Evolutionary conservation across 108 stramenopile genomes (phyloP), one percentile per base, ranked within the genome.

Genomic region (Hondaea fermentalgiana): DNA sequence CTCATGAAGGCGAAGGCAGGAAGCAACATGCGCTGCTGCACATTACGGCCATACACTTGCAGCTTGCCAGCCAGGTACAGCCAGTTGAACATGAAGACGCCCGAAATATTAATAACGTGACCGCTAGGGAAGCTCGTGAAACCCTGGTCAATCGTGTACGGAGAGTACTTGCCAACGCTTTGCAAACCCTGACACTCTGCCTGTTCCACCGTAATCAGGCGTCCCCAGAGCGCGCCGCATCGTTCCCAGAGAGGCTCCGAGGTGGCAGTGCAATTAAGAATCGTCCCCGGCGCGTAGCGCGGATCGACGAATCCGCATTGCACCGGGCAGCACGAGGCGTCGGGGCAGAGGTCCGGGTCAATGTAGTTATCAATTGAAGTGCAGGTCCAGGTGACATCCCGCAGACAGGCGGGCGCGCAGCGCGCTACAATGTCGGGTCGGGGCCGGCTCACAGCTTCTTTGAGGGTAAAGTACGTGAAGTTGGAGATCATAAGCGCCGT

Each of bases 21-120:
- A 8, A 69, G 42, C 25, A 69, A 23, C 64, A 69, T 69, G 64
- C 64, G 64, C 42, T 69, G 64, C 64, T 69, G 64, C 10, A 69
- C 25, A 69, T 69, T 69, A 17, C 64, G 64, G 25, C 64, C 64
- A 3, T 69, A 69, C 64, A 69, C 64, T 69, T 69, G 64, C 64
- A 69, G 25, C 64, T 69, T 69, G 42, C 64, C 64, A 42, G 64
- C 64, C 12, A 69, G 64, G 64, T 69, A 69, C 25, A 69, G 64
- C 64, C 64, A 69, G 64, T 69, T 69, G 64, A 69, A 69, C 64
- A 69, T 69, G 64, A 69, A 69, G 42, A 69, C 64, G 42, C 64
- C 64, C 25, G 64, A 69, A 69, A 69, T 69, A 23, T 69, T 69
- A 69, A 69, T 69, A 0, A 69, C 64, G 42, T 69, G 64, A 8